Percentiles rank a stretch among this genome's conserved stretches.
These are phyloP conservation scores for Sporisorium iseilematis-ciliati DNA, from an alignment of 1,284 basidiomycete genomes.

Conservation along the genomic window DNA sequence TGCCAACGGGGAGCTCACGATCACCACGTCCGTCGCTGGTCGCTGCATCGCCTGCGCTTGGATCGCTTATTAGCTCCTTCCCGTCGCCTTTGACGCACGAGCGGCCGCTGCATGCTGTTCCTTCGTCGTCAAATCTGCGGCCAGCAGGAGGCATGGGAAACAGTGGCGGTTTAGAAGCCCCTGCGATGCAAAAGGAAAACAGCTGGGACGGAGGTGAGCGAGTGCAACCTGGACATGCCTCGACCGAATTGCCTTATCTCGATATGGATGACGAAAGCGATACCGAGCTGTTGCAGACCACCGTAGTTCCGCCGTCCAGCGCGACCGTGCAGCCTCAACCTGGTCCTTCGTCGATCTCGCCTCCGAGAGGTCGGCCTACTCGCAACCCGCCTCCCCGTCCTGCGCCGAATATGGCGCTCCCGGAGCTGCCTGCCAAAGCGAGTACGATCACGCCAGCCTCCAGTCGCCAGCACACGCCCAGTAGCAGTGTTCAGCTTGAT, in stretches of 20 bases:
- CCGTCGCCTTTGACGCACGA: slow-evolving; percentile 28
- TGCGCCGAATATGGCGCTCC: slow-evolving; percentile 31
- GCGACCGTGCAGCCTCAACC: background rate
- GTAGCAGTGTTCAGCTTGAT: slow-evolving; percentile 5
- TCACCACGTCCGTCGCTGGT: slow-evolving; percentile 12
- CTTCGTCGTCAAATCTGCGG: background rate
- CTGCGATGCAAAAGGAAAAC: slow-evolving; percentile 22
- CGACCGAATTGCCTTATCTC: slow-evolving; percentile 26
- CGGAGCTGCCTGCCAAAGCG: slow-evolving; percentile 13
- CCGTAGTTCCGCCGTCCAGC: background rate
- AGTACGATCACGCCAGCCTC: background rate
- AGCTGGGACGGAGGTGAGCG: slow-evolving; percentile 48
- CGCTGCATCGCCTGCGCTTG: slow-evolving; percentile 33
- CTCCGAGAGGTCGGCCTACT: background rate
- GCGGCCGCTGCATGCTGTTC: background rate
- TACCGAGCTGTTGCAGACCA: background rate
- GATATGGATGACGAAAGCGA: slow-evolving; percentile 29
- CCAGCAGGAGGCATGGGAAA: background rate
- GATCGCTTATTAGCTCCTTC: slow-evolving; percentile 46
- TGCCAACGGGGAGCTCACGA: background rate
- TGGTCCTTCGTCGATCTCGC: slow-evolving; percentile 5
- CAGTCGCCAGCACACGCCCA: slow-evolving; percentile 7
- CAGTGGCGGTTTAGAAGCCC: background rate
- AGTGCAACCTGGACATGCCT: background rate
- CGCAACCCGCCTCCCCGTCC: slow-evolving; percentile 42